phyloP scores from a whole-genome alignment of 2,329 filamentous ascomycete species.

The Arthrobotrys sphaeroides region DNA sequence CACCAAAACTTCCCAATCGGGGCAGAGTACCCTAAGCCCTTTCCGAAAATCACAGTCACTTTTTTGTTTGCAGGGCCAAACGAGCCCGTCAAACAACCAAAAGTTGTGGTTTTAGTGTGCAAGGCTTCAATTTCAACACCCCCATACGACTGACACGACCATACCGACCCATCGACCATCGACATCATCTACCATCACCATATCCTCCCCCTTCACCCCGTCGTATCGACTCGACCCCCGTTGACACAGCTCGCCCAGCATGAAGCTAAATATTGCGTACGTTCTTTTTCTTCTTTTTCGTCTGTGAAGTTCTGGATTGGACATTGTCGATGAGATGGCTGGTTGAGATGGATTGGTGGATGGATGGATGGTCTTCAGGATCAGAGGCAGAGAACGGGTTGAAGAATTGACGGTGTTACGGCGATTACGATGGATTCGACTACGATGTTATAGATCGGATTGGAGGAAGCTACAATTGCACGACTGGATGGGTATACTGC shows the following conservation, averaged over 20 bases:
- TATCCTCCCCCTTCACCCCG: not conserved
- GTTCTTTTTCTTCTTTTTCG: constrained; percentile 13
- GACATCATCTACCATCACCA: not conserved
- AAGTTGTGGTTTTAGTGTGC: constrained; percentile 39
- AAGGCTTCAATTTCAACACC: constrained; percentile 24
- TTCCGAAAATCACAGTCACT: constrained; percentile 46
- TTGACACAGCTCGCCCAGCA: constrained; percentile 46
- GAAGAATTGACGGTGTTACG: not conserved
- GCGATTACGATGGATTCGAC: no score
- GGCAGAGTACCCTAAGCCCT: constrained; percentile 10
- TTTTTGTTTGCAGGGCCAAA: not conserved
- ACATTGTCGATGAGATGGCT: not conserved
- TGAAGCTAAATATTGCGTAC: constrained; percentile 53
- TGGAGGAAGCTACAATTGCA: not conserved
- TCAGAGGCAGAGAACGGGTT: not conserved
- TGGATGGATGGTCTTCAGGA: not conserved
- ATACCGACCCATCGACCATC: constrained; percentile 9
- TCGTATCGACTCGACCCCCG: constrained; percentile 49
- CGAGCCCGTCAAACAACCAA: constrained; percentile 11
- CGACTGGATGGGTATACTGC: not conserved
- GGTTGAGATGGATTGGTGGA: constrained; percentile 13
- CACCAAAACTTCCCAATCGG: not conserved
- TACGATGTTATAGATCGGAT: not conserved
- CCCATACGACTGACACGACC: constrained; percentile 12
- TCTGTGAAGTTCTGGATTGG: not conserved